These are phyloP conservation scores for Cryptococcus floricola DNA, from an alignment of 1,284 basidiomycete species.

Conservation along the genomic window DNA sequence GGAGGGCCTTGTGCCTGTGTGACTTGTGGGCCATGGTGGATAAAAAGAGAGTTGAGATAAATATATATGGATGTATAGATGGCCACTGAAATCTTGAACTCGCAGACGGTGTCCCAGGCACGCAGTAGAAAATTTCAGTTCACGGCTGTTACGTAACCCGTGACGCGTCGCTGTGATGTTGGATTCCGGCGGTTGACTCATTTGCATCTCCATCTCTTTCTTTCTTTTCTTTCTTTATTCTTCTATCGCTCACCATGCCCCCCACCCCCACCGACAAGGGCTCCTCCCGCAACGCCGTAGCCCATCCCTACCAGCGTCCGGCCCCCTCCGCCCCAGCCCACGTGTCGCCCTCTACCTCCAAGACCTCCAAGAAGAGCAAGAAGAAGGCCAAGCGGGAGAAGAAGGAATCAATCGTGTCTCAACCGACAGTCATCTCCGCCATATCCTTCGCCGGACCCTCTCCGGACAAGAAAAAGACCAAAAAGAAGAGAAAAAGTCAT, in stretches of 20 bases:
- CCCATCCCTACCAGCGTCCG: conserved; percentile 1
- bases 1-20: conserved; percentile 48
- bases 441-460: not conserved
- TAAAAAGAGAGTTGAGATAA: not conserved
- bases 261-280: not conserved
- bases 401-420: not conserved
- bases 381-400: conserved; percentile 10
- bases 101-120: not conserved
- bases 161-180: not conserved
- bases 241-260: not conserved
- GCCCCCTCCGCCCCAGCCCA: not conserved
- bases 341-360: not conserved
- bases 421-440: not conserved
- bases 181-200: not conserved
- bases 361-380: conserved; percentile 3
- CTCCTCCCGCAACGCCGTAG: not conserved
- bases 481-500: not conserved
- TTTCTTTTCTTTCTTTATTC: not conserved
- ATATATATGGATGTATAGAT: no score
- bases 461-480: not conserved
- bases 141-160: not conserved
- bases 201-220: not conserved
- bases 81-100: not conserved
- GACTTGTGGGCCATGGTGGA: conserved; percentile 48
- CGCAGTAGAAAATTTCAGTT: not conserved